A percentile compares a stretch with the other conserved stretches of the same genome.
phyloP scores from a whole-genome alignment of 2,329 filamentous ascomycete species.

The Aspergillus fumigatiaffinis region DNA sequence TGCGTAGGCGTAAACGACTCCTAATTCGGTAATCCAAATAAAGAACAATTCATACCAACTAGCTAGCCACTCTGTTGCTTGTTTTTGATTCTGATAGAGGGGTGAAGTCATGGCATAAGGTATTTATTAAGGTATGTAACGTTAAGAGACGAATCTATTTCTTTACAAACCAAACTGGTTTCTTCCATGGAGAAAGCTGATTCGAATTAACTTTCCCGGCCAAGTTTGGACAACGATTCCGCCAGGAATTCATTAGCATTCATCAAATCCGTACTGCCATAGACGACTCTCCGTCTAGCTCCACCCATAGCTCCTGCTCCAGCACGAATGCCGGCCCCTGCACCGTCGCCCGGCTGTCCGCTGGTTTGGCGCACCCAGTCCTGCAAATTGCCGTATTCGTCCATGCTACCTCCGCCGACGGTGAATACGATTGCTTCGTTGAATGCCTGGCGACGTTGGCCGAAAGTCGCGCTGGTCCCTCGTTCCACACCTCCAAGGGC shows the following conservation, averaged over 20 bases:
- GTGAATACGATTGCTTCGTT: conserved; percentile 91
- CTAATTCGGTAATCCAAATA: too few relatives aligned
- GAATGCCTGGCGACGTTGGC: conserved; percentile 84
- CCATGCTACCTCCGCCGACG: conserved; percentile 94
- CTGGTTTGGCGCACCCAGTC: conserved; percentile 85
- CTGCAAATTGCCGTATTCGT: conserved; percentile 95
- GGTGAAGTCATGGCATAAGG: not conserved
- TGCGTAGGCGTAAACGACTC: too few relatives aligned
- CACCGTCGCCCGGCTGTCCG: conserved; percentile 48
- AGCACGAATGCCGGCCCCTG: conserved; percentile 27
- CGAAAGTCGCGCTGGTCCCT: conserved; percentile 80
- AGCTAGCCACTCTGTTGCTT: too few relatives aligned
- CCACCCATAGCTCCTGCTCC: conserved; percentile 40
- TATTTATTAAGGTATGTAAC: not conserved
- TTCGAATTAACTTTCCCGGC: conserved; percentile 47
- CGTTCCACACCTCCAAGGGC: conserved; percentile 44
- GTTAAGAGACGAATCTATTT: not conserved
- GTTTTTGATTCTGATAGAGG: not conserved
- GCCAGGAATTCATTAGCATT: conserved; percentile 60
- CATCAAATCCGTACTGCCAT: conserved; percentile 79
- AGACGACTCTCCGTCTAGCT: conserved; percentile 76
- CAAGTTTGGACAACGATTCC: conserved; percentile 55
- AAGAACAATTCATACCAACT: too few relatives aligned
- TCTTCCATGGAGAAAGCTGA: not conserved
- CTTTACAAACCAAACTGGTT: not conserved